Evolutionary conservation across 768 basidiomycete species (phyloP), one percentile per base, ranked within the genome.

Genomic region (Boletus edulis): DNA sequence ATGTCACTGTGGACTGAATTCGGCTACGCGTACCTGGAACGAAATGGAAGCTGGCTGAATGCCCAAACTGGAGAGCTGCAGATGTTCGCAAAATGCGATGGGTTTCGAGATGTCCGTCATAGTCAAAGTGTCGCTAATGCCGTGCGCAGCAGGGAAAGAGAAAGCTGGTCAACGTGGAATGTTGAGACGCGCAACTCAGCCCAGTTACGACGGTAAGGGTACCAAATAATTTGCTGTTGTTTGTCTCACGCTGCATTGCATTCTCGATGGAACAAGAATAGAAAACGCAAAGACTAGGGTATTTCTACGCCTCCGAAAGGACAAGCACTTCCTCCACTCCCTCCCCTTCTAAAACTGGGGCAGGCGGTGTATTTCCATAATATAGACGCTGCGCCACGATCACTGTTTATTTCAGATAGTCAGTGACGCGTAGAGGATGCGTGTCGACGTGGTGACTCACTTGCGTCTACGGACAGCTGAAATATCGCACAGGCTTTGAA

Each of bases 1-100:
- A 63, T 29, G 55, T 42, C 43, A 49, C 41, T 31, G 34, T 42
- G 27, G 24, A 50, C n/a, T 45, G 56, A 41, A 22, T 17, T 72
- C 68, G 74, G 68, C 62, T 69, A 76, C 81, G 64, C 70, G 61
- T 65, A 89, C 91, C 83, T 97, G 94, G 76, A 98, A 99, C 18
- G 93, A 93, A 66, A 99, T 98, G 51, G 95, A 95, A 58, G 89
- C 86, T 50, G 96, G 97, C 73, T 99, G 97, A 63, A 99, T 81
- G 53, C 95, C 95, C 59, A 98, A 76, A 69, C 94, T 94, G 24
- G 95, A 94, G 65, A 99, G 89, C 78, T 99, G 91, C 29, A 93
- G 77, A 68, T 94, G 91, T 74, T 94, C 90, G 77, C 86, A 87
- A 75, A 93, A 93, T 42, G 90, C 81, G 69, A 91, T 94, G 46